Evolutionary conservation across 2,329 filamentous ascomycete species (phyloP), one percentile per base, ranked within the genome.

Genomic region (Colletotrichum sp.): DNA sequence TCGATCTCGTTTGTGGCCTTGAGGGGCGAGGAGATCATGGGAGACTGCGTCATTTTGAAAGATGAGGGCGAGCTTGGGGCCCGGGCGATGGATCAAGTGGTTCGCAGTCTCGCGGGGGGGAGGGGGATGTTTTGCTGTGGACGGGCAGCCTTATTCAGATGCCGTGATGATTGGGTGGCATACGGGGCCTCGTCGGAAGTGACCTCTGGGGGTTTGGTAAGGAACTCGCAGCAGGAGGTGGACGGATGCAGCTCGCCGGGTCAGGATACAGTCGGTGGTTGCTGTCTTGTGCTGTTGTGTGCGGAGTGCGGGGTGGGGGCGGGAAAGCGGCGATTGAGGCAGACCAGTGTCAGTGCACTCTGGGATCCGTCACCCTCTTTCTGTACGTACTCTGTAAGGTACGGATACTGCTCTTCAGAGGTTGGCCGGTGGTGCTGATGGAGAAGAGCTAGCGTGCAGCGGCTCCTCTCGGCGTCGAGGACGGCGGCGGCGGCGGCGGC

Each of bases 1-100:
- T 99, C 97, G 84, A 99, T 98, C 89, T 99, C 97, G 90, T 96
- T 98, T 79, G 97, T 99, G 70, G 91, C 91, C 92, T 94, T 99
- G 82, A 98, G 91, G 84, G 96, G 96, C 90, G 94, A 93, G 81
- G 96, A 98, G 81, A 99, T 93, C 96, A 99, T 99, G 77, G 96
- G 96, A 80, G 95, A 93, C 88, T 98, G 95, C 84, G 95, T 91
- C 93, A 95, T 96, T 80, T 75, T 80, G 81, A 78, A 78, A 78
- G 77, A 79, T 71, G 75, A 57, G 62, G 52, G 57, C 36, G 66
- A 75, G 71, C 65, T 70, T 70, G 18, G 59, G 65, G 62, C 71
- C 30, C 64, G 60, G 48, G 39, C 16, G 18, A 71, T 52, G 36
- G 32, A 59, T 48, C 24, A 48, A 52, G 44, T 52, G 64, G 36